Evolutionary conservation across 768 basidiomycete species (phyloP), one percentile per base, ranked within the genome.

Genomic region (Tricholoma flavovirens): DNA sequence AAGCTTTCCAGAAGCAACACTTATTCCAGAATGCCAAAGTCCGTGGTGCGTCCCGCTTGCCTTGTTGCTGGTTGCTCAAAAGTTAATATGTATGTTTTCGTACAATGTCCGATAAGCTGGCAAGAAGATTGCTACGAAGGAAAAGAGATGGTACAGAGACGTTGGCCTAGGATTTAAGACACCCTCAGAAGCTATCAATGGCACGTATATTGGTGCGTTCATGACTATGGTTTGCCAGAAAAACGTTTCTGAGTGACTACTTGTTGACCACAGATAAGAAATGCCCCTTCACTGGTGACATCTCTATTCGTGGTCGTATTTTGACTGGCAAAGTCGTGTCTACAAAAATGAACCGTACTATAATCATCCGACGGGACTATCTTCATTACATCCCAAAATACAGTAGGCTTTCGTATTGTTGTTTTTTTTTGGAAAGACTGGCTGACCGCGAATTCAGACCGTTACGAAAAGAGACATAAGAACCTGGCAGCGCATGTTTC

Each of bases 141-240:
- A 93, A 63, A 97, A 88, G 83, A 82, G 97, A 72, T 99, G 97
- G 96, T 97, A 90, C 79, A 98, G 98, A 84, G 93, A 98, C 76
- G 90, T 97, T 67, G 95, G 95, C 67, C 79, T 98, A 57, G 93
- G 93, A 46, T 97, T 91, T 79, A 94, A 98, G 83, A 98, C 94
- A 26, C 97, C 97, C 48, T 67, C 86, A 61, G 95, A 98, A 67
- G 97, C 97, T 54, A 92, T 98, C 71, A 92, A 83, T 55, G 97
- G 94, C 68, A 90, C 92, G 62, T 99, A 98, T 79, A 89, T 97
- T 68, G 93, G 92, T 94, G 71, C 60, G 92, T 79, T 51, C 24
- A 43, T 56, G 17, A 30, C 30, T 14, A 32, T 56, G 33, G 54
- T 46, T n/a, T 36, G 17, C 30, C 29, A 50, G 7, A 49, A 15